Conservation (phyloP, 2,329 filamentous ascomycete species). For the Annulohypoxylon truncatum region DNA sequence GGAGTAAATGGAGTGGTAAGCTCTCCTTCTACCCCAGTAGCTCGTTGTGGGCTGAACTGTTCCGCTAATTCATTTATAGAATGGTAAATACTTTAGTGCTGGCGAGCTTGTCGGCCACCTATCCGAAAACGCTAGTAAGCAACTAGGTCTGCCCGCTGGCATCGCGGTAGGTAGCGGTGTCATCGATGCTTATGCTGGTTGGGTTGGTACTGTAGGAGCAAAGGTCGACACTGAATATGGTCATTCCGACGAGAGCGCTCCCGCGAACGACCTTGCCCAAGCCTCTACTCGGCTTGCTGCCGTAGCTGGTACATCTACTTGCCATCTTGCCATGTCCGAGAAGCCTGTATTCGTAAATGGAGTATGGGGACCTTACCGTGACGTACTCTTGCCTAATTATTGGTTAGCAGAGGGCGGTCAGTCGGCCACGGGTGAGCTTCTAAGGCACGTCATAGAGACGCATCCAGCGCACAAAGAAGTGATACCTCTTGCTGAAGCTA, state of each 20-base stretch:
- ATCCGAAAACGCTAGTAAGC: slow-evolving; percentile 82
- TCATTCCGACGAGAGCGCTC: slow-evolving; percentile 72
- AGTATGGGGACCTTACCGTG: slow-evolving; percentile 97
- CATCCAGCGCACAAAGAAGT: slow-evolving; percentile 91
- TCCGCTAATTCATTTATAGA: slow-evolving; percentile 65
- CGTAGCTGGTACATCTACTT: slow-evolving; percentile 96
- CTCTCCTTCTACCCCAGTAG: slow-evolving; percentile 52
- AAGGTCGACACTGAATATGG: slow-evolving; percentile 82
- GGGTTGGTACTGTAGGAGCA: slow-evolving; percentile 98
- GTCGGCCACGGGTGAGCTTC: slow-evolving; percentile 92
- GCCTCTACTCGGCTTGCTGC: slow-evolving; percentile 93
- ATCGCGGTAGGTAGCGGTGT: slow-evolving; percentile 96
- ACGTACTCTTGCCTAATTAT: slow-evolving; percentile 89
- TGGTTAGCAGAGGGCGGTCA: slow-evolving; percentile 99
- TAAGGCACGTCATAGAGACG: slow-evolving; percentile 94
- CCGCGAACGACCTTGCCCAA: slow-evolving; percentile 88
- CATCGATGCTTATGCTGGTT: slow-evolving; percentile 97
- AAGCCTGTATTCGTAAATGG: slow-evolving; percentile 93
- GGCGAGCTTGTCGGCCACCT: slow-evolving; percentile 90
- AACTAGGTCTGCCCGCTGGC: slow-evolving; percentile 86
- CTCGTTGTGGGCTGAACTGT: slow-evolving; percentile 31
- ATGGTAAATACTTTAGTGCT: slow-evolving; percentile 89
- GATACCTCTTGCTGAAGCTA: slow-evolving; percentile 79
- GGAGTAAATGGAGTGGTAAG: slow-evolving; percentile 95
- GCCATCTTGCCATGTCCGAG: slow-evolving; percentile 94